A percentile compares a stretch with the other conserved stretches of the same genome.
Conservation (phyloP, 2,329 filamentous ascomycete species). For the Verticillium longisporum region DNA sequence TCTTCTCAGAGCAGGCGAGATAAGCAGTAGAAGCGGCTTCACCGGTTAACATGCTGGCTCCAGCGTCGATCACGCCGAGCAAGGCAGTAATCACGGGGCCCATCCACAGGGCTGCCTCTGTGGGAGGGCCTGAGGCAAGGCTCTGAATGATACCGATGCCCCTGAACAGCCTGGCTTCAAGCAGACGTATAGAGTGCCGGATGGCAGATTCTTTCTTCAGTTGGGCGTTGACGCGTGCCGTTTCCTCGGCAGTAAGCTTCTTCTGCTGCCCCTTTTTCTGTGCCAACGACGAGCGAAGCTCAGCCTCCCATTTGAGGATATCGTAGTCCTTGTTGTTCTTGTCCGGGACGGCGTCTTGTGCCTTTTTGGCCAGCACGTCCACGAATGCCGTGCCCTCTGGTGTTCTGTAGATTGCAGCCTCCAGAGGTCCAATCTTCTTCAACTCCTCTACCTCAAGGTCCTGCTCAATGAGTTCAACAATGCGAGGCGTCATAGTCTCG, state of each 20-base stretch:
- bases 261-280: conserved; percentile 87
- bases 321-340: conserved; percentile 96
- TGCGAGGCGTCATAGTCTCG: conserved; percentile 66
- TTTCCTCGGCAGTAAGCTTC: conserved; percentile 86
- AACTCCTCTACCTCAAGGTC: conserved; percentile 70
- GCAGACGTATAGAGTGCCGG: conserved; percentile 60
- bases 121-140: conserved; percentile 81
- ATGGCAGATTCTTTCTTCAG: conserved; percentile 80
- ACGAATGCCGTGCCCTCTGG: conserved; percentile 83
- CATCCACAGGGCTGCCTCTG: conserved; percentile 83
- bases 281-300: conserved; percentile 79
- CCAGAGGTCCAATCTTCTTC: conserved; percentile 69
- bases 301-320: conserved; percentile 94
- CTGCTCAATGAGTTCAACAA: conserved; percentile 65
- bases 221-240: conserved; percentile 84
- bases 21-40: conserved; percentile 73
- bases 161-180: conserved; percentile 67
- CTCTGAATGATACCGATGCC: conserved; percentile 81
- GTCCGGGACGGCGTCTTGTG: conserved; percentile 60
- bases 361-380: conserved; percentile 83
- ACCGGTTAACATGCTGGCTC: conserved; percentile 74
- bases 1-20: conserved; percentile 69
- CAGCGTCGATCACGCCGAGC: conserved; percentile 68
- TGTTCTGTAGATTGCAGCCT: conserved; percentile 88
- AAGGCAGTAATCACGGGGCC: conserved; percentile 70